Evolutionary conservation across 2,329 filamentous ascomycete genomes (phyloP), one percentile per base, ranked within the genome.

Genomic region (Cladosporium sp.): DNA sequence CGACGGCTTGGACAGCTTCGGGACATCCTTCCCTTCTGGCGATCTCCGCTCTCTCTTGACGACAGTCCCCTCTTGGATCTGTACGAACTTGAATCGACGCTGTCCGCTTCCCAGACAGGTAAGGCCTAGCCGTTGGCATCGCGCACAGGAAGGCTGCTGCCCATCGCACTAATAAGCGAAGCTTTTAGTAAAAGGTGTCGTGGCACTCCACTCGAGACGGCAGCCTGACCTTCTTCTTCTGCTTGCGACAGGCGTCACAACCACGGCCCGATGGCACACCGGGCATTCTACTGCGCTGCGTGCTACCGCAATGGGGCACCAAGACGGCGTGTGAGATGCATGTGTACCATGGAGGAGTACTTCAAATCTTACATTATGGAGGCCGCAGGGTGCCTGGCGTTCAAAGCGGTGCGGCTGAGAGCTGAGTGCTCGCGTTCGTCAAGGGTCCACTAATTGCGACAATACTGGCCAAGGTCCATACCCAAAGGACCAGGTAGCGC

Each of bases 251-350:
- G 3, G 42, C 56, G 33, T 55, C 52, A 40, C 56, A 58, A 2
- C 56, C 54, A 19, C 54, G 51, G 6, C 55, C 54, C 3, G 54
- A 53, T 68, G 68, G 67, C 67, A 61, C 58, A 8, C 56, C 56
- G 10, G 56, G 56, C 56, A 58, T 58, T 6, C 5, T 46, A 37
- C 5, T 34, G 9, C n/a, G 38, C 31, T 49, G n/a, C 34, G 34
- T 35, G 3, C 16, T 38, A 11, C 35, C 35, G n/a, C n/a, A 14
- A 38, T 14, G 8, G 35, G 35, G 8, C 10, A 38, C 13, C n/a
- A 11, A 35, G 16, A 16, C 13, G n/a, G 35, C n/a, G n/a, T 38
- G 22, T 28, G 22, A 28, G 22, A 28, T 38, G 35, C n/a, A 14
- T 13, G 35, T 38, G 35, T n/a, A 14, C 35, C 35, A 38, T 38